Conservation (phyloP, 176 grass and related monocot species). For the Oryza meridionalis region DNA sequence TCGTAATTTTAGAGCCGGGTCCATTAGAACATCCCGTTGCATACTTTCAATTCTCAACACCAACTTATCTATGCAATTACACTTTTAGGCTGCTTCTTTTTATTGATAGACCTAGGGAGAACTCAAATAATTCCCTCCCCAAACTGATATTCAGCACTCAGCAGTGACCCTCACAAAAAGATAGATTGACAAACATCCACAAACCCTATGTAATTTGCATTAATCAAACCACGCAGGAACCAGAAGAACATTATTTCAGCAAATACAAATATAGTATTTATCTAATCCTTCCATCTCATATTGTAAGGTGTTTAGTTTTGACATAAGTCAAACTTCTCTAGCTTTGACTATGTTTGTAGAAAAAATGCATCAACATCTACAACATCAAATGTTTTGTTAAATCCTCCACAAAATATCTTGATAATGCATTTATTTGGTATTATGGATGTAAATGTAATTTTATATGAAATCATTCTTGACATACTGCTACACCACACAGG, state of each 20-base stretch:
- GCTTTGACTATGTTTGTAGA: too few relatives aligned
- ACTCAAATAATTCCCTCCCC: background rate
- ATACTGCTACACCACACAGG: background rate
- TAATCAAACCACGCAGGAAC: background rate
- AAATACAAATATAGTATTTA: background rate
- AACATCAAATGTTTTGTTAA: too few relatives aligned
- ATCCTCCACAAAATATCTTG: too few relatives aligned
- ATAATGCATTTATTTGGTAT: too few relatives aligned
- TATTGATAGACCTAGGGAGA: background rate
- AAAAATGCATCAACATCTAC: too few relatives aligned
- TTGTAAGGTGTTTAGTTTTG: too few relatives aligned
- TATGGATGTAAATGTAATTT: background rate
- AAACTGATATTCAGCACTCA: background rate
- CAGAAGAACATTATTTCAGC: background rate
- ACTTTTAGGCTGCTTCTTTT: background rate
- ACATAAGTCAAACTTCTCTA: too few relatives aligned
- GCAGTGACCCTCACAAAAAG: background rate
- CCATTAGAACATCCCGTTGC: background rate
- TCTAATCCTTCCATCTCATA: background rate
- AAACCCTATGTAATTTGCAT: background rate
- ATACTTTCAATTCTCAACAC: background rate
- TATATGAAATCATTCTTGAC: background rate
- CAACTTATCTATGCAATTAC: background rate
- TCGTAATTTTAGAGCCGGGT: background rate
- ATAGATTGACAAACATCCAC: background rate